Base-by-base conservation (phyloP, 208 protist genomes). In the Crithidia thermophila region DNA sequence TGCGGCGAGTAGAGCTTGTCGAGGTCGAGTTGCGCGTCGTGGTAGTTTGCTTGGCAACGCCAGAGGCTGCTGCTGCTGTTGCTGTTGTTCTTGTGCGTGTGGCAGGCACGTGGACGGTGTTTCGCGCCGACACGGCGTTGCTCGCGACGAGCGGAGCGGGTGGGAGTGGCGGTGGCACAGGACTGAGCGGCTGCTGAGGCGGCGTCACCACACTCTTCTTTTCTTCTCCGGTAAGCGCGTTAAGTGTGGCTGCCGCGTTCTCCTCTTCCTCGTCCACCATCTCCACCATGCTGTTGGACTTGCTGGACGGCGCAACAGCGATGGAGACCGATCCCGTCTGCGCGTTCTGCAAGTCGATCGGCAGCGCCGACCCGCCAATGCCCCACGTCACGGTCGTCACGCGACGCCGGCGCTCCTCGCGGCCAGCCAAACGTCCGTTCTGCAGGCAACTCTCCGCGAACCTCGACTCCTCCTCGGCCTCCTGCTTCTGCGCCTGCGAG, bases 351-450 rank as follows among this genome's bases (percentile, higher is more conserved):
- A 79, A 36, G 1, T 53, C 62, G 4, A 91, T 46, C 20, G 75
- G 52, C 7, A 68, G 66, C 47, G 87, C 61, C n/a, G 71, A 72
- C 3, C 76, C 81, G 11, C 83, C 87, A 40, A 90, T 65, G 34
- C 87, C 87, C 87, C 87, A 93, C 39, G 72, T 89, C 10, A 91
- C 75, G n/a, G 62, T 31, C 50, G 71, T 66, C 30, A 77, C 71
- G 27, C 61, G 79, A 37, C 37, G 74, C 51, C 40, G 72, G 46
- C 30, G 61, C 61, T 65, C 53, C 59, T 70, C 74, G 16, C 47
- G 66, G n/a, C 36, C 51, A 34, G 43, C 72, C 13, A 79, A 49
- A 25, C 53, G 69, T 5, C 31, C 55, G 25, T 43, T 61, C 21
- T 42, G 51, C 27, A 62, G 31, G 47, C 49, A 58, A 36, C 60